Evolutionary conservation across 2,329 filamentous ascomycete species (phyloP).

Genomic region (Fusarium siculi): DNA sequence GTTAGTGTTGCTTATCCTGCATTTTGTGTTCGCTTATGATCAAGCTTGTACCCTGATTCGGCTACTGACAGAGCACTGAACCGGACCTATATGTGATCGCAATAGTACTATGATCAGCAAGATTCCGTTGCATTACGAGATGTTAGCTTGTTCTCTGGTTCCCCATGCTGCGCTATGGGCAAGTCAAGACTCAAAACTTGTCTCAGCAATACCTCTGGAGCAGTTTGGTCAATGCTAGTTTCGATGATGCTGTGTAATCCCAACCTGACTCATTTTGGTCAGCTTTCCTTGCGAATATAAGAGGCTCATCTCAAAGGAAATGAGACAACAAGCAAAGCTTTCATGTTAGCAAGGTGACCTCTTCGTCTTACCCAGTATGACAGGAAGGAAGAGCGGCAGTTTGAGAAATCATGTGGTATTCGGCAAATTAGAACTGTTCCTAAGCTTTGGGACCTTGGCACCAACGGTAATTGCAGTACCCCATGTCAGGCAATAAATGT

Average conservation of each 20-base stretch:
- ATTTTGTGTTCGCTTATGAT: slow-evolving; percentile 17
- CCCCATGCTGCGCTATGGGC: slow-evolving; percentile 22
- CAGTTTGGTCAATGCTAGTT: background rate
- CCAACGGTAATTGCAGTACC: slow-evolving; percentile 34
- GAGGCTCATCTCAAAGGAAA: background rate
- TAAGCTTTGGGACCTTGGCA: slow-evolving; percentile 6
- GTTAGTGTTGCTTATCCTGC: background rate
- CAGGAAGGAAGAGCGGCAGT: background rate
- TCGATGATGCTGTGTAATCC: background rate
- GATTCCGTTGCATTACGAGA: slow-evolving; percentile 17
- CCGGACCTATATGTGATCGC: slow-evolving; percentile 8
- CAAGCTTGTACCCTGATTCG: slow-evolving; percentile 19
- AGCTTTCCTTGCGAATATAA: background rate
- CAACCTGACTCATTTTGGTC: background rate
- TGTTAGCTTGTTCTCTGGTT: slow-evolving; percentile 19
- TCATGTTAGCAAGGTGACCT: background rate
- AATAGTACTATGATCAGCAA: slow-evolving; percentile 27
- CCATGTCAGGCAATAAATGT: slow-evolving; percentile 16
- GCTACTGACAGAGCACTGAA: slow-evolving; percentile 18
- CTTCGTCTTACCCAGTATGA: background rate
- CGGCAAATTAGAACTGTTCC: background rate
- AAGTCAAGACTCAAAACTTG: slow-evolving; percentile 7
- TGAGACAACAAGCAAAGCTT: background rate
- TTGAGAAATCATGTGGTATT: background rate
- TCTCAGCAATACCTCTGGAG: slow-evolving; percentile 14